Base-by-base conservation (phyloP, 192 early-diverging fungal genomes). In the Rhizoclosmatium sp. region DNA sequence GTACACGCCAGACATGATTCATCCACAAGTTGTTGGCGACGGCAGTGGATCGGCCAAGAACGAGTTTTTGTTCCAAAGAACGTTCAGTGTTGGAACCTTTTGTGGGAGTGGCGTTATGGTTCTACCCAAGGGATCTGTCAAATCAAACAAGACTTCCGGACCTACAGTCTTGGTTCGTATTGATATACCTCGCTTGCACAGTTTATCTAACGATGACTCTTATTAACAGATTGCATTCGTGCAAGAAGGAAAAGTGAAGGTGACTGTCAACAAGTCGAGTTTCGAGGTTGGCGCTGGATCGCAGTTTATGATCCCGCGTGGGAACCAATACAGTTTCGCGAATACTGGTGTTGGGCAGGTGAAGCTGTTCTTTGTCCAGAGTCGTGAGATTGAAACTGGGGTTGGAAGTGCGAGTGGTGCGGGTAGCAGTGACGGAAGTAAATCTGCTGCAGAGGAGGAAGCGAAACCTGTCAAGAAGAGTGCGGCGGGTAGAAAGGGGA, bases 281-380 rank as follows among this genome's bases (percentile, higher is more conserved):
- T 91, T 91, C 71, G 78, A 76, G 23, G 76, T 89, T 5, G 56
- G 46, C 9, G 76, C 73, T 2, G 86, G 84, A 2, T 56, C 74
- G 0, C 81, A 86, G 51, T 88, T 91, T 59, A 73, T 89, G 64
- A 81, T 91, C 40, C 89, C 89, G 7, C 65, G 89, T 83, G 87
- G 85, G 4, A 86, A 86, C 71, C 81, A 82, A 39, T 86, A 86
- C 71, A 59, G 75, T 19, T 78, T 86, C 44, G n/a, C 62, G 23
- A 86, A 86, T 66, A 49, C 41, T 2, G 74, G 77, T 0, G 71
- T 39, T 21, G 40, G 54, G 0, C 82, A 86, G 65, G 81, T 78
- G 31, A 80, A 56, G 23, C 66, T 86, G 4, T 84, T 82, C 69
- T 86, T 86, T 60, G 80, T 62, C 4, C 60, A 62, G 23, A 23